These are phyloP conservation scores for Tuber magnatum DNA, from an alignment of 495 filamentous ascomycete species.

Conservation along the genomic window DNA sequence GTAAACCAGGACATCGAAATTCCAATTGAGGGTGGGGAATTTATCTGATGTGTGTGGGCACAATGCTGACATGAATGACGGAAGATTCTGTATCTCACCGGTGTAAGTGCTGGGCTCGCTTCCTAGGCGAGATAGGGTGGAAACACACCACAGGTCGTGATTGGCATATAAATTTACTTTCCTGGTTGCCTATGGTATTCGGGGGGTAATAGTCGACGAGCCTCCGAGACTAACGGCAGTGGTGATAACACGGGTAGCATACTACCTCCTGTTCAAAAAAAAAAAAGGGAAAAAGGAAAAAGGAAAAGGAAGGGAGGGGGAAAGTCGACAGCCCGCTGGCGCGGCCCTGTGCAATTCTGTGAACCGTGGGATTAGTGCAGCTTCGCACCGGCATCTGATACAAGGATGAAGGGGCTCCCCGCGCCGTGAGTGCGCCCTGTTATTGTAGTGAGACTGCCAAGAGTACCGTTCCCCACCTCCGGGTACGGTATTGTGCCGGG, in stretches of 20 bases:
- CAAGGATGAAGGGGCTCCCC: neutral
- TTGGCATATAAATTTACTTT: neutral
- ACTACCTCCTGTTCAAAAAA: neutral
- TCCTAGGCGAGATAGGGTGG: neutral
- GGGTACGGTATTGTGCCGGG: neutral
- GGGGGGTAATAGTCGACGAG: neutral
- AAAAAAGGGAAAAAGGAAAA: neutral
- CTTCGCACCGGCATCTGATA: neutral
- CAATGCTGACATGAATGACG: neutral
- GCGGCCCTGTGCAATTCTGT: neutral
- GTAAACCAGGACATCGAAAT: neutral
- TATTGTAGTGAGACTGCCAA: neutral
- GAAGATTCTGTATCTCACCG: neutral
- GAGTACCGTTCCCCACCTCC: neutral
- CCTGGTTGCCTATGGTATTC: neutral
- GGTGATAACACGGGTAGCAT: neutral
- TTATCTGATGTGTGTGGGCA: neutral
- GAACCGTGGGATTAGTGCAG: neutral
- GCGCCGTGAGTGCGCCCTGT: neutral
- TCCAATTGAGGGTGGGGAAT: neutral
- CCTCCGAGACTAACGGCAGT: neutral
- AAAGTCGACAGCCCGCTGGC: neutral
- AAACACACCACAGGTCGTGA: neutral
- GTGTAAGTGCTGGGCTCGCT: neutral
- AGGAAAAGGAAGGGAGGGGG: no score